Base-by-base conservation (phyloP, 2,329 filamentous ascomycete species). In the Plenodomus tracheiphilus region DNA sequence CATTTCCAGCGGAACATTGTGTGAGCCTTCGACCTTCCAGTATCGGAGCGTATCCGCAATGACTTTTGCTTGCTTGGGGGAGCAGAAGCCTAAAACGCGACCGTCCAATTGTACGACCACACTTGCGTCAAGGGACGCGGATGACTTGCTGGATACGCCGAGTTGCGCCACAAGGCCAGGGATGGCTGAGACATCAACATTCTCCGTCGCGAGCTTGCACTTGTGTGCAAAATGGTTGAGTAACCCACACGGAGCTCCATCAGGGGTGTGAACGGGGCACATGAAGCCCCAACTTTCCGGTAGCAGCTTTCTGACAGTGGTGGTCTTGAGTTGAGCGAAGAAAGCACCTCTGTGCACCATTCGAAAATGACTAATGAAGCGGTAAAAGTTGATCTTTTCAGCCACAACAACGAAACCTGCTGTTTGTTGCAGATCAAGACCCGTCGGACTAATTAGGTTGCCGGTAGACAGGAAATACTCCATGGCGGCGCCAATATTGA, bases 271-370 rank as follows among this genome's bases (percentile, higher is more conserved):
- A 2, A 97, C 93, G 16, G 94, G 94, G 68, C 94, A 99, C 60
- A 99, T 79, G 76, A 97, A 99, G 7, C 94, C 94, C 94, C 94
- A 99, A 61, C 91, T 96, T 70, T 99, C 94, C 2, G 94, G 94
- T 17, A 97, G 77, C 61, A 99, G 79, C 74, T 97, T 99, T 77
- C 94, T 85, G 42, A 99, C 94, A 0, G 94, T 94, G 0, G 94
- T 99, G 0, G 94, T 99, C 76, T 97, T 97, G 57, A 99, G 77
- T 71, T 97, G 90, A 3, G 94, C 94, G 72, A 99, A 99, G 82
- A 99, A 99, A 70, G 91, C 94, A 79, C 94, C 94, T 85, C 94
- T 86, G 77, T 99, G 94, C 49, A 99, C 91, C 91, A 97, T 97
- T 60, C 94, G 88, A 82, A 99, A 99, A 74, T 99, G 94, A 73